Base-by-base conservation (phyloP, 176 grass and related monocot species). In the Otatea glauca region DNA sequence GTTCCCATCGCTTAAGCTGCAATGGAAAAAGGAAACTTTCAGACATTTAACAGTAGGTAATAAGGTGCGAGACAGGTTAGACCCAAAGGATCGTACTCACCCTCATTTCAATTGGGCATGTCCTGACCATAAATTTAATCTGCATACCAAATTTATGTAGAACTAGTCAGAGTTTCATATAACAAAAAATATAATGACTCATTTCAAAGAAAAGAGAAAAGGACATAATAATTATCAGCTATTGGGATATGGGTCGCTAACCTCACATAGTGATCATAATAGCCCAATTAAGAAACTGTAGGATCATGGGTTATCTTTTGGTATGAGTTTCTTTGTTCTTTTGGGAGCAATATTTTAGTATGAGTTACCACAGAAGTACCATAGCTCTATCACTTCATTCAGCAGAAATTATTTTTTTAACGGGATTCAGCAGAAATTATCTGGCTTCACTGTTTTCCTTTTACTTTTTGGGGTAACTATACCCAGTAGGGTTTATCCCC, bases 1-100 rank as follows among this genome's bases (percentile, higher is more conserved):
- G 51, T 75, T 96, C 93, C 93, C 93, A 99, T 87, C 86, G 83
- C 70, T 94, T 91, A 91, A 99, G 91, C 96, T 98, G 73, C 68
- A 89, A 27, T 32, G 69, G 25, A 58, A 76, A 76, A 38, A 77
- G 17, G 27, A 74, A 51, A 50, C 5, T 70, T 61, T 25, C 15
- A 59, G 21, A 12, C 41, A 47, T 34, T 58, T 21, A 44, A 42
- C 3, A 81, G 68, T 70, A 59, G 18, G 56, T 66, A 24, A 21
- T 1, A 65, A 55, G 47, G 20, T n/a, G 11, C 21, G 1, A 73
- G 18, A 72, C 5, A 83, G 41, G 53, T 25, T 72, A 42, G 9
- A 75, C 9, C 0, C 64, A 64, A 5, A 17, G 21, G 51, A 3
- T 42, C 76, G 18, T 60, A 90, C 87, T 78, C 43, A 98, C 96